Percentiles rank a stretch among this genome's conserved stretches.
These are phyloP conservation scores for Mycena rebaudengoi DNA, from an alignment of 768 basidiomycete genomes.

Conservation along the genomic window DNA sequence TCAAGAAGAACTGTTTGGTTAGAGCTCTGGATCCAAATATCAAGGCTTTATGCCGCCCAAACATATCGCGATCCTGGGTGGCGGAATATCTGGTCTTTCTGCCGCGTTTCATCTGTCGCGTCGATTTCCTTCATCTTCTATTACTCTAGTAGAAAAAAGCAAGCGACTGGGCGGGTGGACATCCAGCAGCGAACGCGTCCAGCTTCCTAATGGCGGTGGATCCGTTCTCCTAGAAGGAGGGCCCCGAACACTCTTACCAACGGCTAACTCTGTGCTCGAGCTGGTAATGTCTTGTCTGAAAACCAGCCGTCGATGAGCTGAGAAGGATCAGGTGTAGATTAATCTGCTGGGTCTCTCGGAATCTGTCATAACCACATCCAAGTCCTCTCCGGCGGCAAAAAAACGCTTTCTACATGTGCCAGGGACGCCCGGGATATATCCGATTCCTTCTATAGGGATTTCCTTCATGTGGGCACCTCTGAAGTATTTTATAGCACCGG, in stretches of 20 bases:
- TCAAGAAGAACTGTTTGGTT: too few species aligned
- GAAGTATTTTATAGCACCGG: constrained; percentile 55
- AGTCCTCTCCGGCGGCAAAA: constrained; percentile 74
- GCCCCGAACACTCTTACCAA: constrained; percentile 86
- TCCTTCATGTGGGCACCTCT: constrained; percentile 51
- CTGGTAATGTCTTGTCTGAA: constrained; percentile 59
- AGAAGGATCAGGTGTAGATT: constrained; percentile 59
- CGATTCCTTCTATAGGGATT: constrained; percentile 52
- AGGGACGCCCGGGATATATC: constrained; percentile 58
- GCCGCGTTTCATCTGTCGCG: constrained; percentile 81
- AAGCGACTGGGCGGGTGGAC: constrained; percentile 88
- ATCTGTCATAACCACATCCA: constrained; percentile 72
- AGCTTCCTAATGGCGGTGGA: constrained; percentile 42
- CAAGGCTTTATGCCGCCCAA: constrained; percentile 31
- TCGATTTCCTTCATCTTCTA: constrained; percentile 62
- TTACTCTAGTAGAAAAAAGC: constrained; percentile 77
- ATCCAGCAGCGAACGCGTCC: constrained; percentile 58
- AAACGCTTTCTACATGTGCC: constrained; percentile 78
- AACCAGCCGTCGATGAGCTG: constrained; percentile 3
- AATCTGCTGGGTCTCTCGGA: constrained; percentile 72
- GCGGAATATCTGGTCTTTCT: constrained; percentile 83
- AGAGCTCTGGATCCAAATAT: too few species aligned
- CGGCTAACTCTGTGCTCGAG: constrained; percentile 76
- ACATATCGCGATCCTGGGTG: constrained; percentile 77
- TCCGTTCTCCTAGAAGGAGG: constrained; percentile 83